Evolutionary conservation across 495 filamentous ascomycete genomes (phyloP).

Genomic region (Amphirosellinia nigrospora): DNA sequence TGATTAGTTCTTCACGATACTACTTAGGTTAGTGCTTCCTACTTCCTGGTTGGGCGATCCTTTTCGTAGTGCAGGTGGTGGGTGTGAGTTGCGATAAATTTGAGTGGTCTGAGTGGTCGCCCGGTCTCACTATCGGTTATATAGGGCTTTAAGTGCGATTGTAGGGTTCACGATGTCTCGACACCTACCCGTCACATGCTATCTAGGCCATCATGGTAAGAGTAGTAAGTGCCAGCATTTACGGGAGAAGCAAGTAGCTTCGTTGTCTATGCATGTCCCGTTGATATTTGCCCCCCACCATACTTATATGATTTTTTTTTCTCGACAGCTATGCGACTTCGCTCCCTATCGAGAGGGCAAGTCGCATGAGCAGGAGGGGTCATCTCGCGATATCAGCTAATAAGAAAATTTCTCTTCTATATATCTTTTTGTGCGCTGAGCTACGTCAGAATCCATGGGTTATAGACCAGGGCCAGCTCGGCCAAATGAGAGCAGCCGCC

Average conservation of each 20-base stretch:
- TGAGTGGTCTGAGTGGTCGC: constrained; percentile 17
- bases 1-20: constrained; percentile 14
- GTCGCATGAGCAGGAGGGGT: constrained; percentile 31
- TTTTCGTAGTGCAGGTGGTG: constrained; percentile 19
- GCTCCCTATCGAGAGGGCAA: constrained; percentile 23
- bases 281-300: constrained; percentile 7
- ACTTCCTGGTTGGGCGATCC: constrained; percentile 16
- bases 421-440: constrained; percentile 27
- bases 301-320: neutral
- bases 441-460: constrained; percentile 21
- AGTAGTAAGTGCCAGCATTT: constrained; percentile 19
- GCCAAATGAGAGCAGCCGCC: constrained; percentile 12
- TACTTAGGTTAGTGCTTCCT: constrained; percentile 6
- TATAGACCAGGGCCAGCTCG: constrained; percentile 20
- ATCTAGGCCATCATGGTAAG: constrained; percentile 16
- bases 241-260: constrained; percentile 11
- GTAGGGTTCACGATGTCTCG: constrained; percentile 9
- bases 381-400: constrained; percentile 12
- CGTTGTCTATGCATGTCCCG: constrained; percentile 16
- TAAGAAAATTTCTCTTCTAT: constrained; percentile 20
- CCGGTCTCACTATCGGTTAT: constrained; percentile 12
- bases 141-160: constrained; percentile 6
- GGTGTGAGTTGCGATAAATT: constrained; percentile 19
- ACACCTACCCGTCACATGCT: neutral
- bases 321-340: constrained; percentile 16